A percentile compares a stretch with the other conserved stretches of the same genome.
These are phyloP conservation scores for Colletotrichum cereale DNA, from an alignment of 2,329 filamentous ascomycete species.

Conservation along the genomic window DNA sequence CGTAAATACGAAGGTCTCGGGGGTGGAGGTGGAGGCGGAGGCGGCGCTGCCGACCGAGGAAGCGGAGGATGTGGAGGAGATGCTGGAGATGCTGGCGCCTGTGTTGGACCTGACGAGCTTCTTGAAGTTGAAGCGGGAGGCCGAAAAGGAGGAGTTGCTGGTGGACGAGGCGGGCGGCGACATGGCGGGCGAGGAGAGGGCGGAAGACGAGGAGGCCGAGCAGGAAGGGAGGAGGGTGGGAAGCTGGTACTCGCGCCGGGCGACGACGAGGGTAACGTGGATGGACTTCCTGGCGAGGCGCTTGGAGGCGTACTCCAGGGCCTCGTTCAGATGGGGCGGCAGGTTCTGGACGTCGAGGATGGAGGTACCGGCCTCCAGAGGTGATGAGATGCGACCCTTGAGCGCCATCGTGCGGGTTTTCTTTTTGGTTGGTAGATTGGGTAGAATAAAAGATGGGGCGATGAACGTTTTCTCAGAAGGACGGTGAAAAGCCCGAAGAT, in stretches of 20 bases:
- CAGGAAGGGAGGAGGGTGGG: conserved; percentile 52
- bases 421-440: conserved; percentile 41
- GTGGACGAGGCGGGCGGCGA: conserved; percentile 43
- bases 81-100: conserved; percentile 45
- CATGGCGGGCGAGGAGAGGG: conserved; percentile 48
- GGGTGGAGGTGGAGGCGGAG: conserved; percentile 24
- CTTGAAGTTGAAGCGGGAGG: conserved; percentile 48
- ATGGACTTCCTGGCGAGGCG: conserved; percentile 67
- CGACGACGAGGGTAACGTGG: conserved; percentile 69
- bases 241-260: conserved; percentile 68
- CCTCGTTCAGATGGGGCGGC: conserved; percentile 65
- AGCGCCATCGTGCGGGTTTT: conserved; percentile 58
- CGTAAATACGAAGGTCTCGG: conserved; percentile 50
- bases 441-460: conserved; percentile 26
- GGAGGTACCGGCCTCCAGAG: conserved; percentile 72
- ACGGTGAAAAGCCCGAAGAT: not conserved
- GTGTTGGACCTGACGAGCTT: conserved; percentile 56
- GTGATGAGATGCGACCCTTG: conserved; percentile 71
- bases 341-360: conserved; percentile 69
- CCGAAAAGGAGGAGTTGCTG: conserved; percentile 44
- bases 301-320: conserved; percentile 70
- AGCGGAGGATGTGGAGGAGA: conserved; percentile 37
- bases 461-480: not conserved
- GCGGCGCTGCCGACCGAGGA: conserved; percentile 42
- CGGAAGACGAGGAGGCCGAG: conserved; percentile 43